A percentile compares a stretch with the other conserved stretches of the same genome.
phyloP scores from a whole-genome alignment of 2,329 filamentous ascomycete genomes.

The Drechslerella dactyloides region DNA sequence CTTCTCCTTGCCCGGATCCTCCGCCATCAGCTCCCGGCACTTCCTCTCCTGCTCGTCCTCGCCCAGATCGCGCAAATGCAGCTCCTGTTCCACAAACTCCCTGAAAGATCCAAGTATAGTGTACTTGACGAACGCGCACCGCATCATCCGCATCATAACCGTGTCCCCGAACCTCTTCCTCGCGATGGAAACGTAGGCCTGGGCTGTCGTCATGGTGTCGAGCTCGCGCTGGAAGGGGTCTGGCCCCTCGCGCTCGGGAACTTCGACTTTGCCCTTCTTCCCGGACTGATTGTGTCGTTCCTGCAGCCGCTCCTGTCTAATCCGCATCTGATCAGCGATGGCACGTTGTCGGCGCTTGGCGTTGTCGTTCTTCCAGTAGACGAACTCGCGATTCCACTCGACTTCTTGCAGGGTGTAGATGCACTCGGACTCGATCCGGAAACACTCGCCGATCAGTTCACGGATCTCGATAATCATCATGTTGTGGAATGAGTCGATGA shows the following conservation, averaged over 20 bases:
- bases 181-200: slow-evolving; percentile 53
- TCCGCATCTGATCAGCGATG: slow-evolving; percentile 17
- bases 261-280: slow-evolving; percentile 39
- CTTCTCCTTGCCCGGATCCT: slow-evolving; percentile 54
- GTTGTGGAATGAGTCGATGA: slow-evolving; percentile 55
- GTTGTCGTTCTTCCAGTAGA: slow-evolving; percentile 31
- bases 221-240: slow-evolving; percentile 53
- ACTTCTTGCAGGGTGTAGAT: slow-evolving; percentile 34
- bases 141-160: slow-evolving; percentile 53
- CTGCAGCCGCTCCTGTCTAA: slow-evolving; percentile 29
- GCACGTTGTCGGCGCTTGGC: slow-evolving; percentile 27
- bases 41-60: slow-evolving; percentile 55
- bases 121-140: slow-evolving; percentile 42
- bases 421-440: slow-evolving; percentile 42
- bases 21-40: slow-evolving; percentile 53
- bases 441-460: slow-evolving; percentile 20
- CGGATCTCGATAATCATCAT: slow-evolving; percentile 28
- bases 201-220: slow-evolving; percentile 52
- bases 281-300: slow-evolving; percentile 30
- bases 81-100: slow-evolving; percentile 57
- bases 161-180: slow-evolving; percentile 53
- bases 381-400: slow-evolving; percentile 38
- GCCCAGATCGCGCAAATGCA: slow-evolving; percentile 59
- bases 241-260: slow-evolving; percentile 15
- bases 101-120: slow-evolving; percentile 31